A percentile compares a stretch with the other conserved stretches of the same genome.
phyloP scores from a whole-genome alignment of 1,284 basidiomycete species.

The Neotropicomus parvogracilis region DNA sequence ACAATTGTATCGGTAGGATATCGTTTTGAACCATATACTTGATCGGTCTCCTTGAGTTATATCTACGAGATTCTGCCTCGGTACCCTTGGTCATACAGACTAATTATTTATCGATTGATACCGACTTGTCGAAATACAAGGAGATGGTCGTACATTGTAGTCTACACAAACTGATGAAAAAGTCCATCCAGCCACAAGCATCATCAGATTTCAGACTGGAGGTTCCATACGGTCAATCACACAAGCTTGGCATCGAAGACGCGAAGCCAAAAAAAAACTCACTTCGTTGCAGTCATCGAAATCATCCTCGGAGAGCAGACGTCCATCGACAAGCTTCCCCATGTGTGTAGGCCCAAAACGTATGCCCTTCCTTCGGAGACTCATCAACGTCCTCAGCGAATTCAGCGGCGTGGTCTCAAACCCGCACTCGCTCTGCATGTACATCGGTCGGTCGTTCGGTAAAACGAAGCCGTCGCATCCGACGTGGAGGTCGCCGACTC shows the following conservation, averaged over 20 bases:
- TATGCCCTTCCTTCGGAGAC: constrained; percentile 41
- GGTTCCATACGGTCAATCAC: too few relatives aligned
- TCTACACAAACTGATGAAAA: too few relatives aligned
- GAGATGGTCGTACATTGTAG: too few relatives aligned
- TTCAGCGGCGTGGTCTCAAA: constrained; percentile 22
- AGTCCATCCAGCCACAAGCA: too few relatives aligned
- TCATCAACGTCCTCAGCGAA: constrained; percentile 35
- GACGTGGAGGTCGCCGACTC: constrained; percentile 9
- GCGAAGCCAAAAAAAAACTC: neutral
- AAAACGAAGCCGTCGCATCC: constrained; percentile 38
- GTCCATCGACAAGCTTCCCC: constrained; percentile 39
- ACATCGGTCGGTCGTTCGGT: constrained; percentile 16
- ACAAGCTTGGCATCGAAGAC: too few relatives aligned
- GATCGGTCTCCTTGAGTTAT: neutral
- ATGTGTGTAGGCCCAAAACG: constrained; percentile 38
- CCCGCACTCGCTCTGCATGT: constrained; percentile 8
- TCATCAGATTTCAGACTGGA: too few relatives aligned
- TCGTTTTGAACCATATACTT: neutral
- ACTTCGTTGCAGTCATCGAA: constrained; percentile 12
- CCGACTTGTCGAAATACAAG: too few relatives aligned
- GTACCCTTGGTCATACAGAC: too few relatives aligned
- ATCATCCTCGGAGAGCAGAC: constrained; percentile 27
- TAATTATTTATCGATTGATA: too few relatives aligned
- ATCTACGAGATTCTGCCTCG: too few relatives aligned
- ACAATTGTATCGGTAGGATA: constrained; percentile 11